Percentiles rank a stretch among this genome's conserved stretches.
Evolutionary conservation across 1,139 yeast species (phyloP).

Genomic region (Kodamaea fungicola): DNA sequence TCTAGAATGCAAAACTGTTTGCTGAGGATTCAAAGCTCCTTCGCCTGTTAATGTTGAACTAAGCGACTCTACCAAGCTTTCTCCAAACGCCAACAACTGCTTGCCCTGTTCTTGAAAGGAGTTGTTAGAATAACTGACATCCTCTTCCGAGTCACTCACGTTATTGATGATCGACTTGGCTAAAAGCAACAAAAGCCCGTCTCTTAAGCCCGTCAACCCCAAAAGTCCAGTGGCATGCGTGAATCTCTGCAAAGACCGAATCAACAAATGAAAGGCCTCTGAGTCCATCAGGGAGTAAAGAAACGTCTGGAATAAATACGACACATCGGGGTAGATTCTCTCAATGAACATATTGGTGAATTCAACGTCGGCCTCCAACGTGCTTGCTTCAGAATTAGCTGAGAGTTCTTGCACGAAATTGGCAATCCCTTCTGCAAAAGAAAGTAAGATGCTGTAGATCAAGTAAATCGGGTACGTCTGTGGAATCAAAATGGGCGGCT

Average conservation of each 20-base stretch:
- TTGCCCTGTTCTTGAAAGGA: conserved; percentile 22
- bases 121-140: conserved; percentile 9
- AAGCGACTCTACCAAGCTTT: conserved; percentile 58
- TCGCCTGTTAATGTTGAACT: conserved; percentile 27
- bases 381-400: conserved; percentile 17
- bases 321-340: conserved; percentile 44
- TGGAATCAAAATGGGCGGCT: conserved; percentile 62
- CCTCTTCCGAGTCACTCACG: conserved; percentile 16
- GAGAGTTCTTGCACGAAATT: conserved; percentile 47
- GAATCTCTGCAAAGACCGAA: conserved; percentile 73
- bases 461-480: conserved; percentile 61
- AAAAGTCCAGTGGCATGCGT: conserved; percentile 83
- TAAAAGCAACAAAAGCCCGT: conserved; percentile 56
- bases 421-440: conserved; percentile 69
- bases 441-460: conserved; percentile 50
- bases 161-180: conserved; percentile 52
- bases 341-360: conserved; percentile 39
- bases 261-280: conserved; percentile 57
- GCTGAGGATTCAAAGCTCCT: not conserved
- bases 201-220: conserved; percentile 52
- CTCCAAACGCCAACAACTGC: conserved; percentile 52
- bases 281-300: conserved; percentile 66
- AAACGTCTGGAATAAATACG: conserved; percentile 47
- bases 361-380: conserved; percentile 34
- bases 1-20: conserved; percentile 25